Conservation (phyloP, 768 basidiomycete genomes). For the Favolaschia claudopus region DNA sequence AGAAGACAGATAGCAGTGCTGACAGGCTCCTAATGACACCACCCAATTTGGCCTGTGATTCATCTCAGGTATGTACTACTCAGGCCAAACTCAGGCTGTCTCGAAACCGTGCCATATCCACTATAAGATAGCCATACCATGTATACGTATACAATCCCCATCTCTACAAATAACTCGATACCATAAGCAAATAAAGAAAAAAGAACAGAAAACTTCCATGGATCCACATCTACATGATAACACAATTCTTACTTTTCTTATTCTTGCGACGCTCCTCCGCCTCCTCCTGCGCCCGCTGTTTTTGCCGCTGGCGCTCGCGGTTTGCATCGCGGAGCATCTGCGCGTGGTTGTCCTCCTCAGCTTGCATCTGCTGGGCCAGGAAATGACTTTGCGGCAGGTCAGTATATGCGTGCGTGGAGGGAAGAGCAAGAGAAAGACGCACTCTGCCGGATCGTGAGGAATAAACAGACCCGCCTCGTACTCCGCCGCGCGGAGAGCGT, state of each 20-base stretch:
- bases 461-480: constrained; percentile 47
- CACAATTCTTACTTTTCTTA: constrained; percentile 58
- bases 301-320: constrained; percentile 28
- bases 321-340: constrained; percentile 41
- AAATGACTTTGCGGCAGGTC: constrained; percentile 53
- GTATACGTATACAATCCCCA: no score
- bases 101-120: no score
- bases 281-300: constrained; percentile 33
- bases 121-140: no score
- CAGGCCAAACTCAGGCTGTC: no score
- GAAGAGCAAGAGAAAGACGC: constrained; percentile 34
- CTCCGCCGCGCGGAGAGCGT: constrained; percentile 59
- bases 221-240: constrained; percentile 66
- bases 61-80: no score
- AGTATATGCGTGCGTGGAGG: constrained; percentile 2
- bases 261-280: constrained; percentile 37
- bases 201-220: no score
- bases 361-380: constrained; percentile 80
- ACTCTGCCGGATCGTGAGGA: constrained; percentile 67
- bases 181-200: no score
- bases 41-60: no score
- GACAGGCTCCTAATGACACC: no score
- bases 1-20: no score
- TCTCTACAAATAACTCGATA: no score
- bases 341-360: constrained; percentile 74